Evolutionary conservation across 768 basidiomycete genomes (phyloP), one percentile per base, ranked within the genome.

Genomic region (Lactarius hengduanensis): DNA sequence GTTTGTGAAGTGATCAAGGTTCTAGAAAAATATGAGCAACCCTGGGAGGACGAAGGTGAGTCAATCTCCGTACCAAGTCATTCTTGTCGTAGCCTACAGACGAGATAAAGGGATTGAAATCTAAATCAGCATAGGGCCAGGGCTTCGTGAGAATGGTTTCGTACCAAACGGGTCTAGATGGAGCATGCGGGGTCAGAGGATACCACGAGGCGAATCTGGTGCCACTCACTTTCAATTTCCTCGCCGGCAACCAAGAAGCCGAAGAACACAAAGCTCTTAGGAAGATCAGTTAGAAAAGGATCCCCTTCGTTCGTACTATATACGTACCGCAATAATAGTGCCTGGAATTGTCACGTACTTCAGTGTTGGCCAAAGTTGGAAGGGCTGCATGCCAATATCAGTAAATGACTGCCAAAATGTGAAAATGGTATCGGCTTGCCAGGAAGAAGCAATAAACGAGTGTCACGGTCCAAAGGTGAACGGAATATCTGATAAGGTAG

Each of bases 171-270:
- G 81, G 74, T 83, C 80, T 83, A 65, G 43, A 41, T 34, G 60
- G 64, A 16, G 54, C n/a, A 62, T 41, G 57, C 47, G 43, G 38
- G 55, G 63, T 60, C 61, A 61, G 69, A 50, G 50, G 61, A 20
- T 60, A 56, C 47, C 43, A 67, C 36, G 55, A 53, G 28, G 60
- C 58, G 59, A 30, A 45, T 60, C 26, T 60, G 43, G 57, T 40
- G 28, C 50, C 30, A 77, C 85, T 71, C 66, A 88, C 87, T 88
- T 75, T 89, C 87, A 63, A 90, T 89, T 75, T 89, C 88, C 75
- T 89, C 87, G 54, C 88, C 88, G 34, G 87, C 87, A 57, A 86
- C 86, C 65, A 90, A 74, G 77, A 89, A 90, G 9, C 88, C 88
- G 72, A 88, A 89, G 79, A 88, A 90, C 64, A 88, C 80, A 74